Conservation (phyloP, 2,329 filamentous ascomycete genomes). For the Xylaria arbuscula region DNA sequence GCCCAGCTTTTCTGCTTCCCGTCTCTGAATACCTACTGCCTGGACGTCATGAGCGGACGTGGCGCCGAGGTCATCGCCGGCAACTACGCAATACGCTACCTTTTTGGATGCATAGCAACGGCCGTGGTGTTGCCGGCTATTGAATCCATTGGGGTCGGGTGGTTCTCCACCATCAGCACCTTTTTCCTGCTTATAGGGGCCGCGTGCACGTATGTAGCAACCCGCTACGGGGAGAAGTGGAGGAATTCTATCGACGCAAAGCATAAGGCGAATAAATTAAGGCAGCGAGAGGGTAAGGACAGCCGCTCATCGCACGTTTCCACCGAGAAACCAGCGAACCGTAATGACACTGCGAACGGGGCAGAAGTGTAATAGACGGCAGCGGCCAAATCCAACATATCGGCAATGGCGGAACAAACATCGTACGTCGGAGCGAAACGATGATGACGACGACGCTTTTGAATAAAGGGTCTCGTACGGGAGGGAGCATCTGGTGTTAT, state of each 20-base stretch:
- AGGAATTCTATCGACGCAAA: slow-evolving; percentile 51
- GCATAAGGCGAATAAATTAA: slow-evolving; percentile 39
- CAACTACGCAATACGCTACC: slow-evolving; percentile 82
- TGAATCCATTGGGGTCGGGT: slow-evolving; percentile 80
- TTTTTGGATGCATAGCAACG: slow-evolving; percentile 77
- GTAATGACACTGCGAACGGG: slow-evolving; percentile 16
- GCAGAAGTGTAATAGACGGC: slow-evolving; percentile 6
- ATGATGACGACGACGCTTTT: slow-evolving; percentile 30
- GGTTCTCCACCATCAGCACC: slow-evolving; percentile 74
- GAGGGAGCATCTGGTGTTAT: background rate
- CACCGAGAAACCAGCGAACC: slow-evolving; percentile 14
- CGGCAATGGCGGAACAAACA: background rate
- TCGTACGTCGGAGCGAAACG: background rate
- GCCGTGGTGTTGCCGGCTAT: slow-evolving; percentile 79
- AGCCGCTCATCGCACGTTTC: slow-evolving; percentile 13
- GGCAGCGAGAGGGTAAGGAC: slow-evolving; percentile 37
- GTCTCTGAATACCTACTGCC: slow-evolving; percentile 80
- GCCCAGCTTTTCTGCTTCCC: slow-evolving; percentile 82
- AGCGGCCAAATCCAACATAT: slow-evolving; percentile 11
- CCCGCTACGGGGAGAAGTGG: slow-evolving; percentile 57
- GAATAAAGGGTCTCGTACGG: slow-evolving; percentile 4
- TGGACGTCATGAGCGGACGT: slow-evolving; percentile 80
- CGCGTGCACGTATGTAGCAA: slow-evolving; percentile 52
- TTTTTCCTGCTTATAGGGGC: slow-evolving; percentile 54
- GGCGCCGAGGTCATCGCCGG: slow-evolving; percentile 81